Base-by-base conservation (phyloP, 768 basidiomycete species). In the Kwoniella europaea region DNA sequence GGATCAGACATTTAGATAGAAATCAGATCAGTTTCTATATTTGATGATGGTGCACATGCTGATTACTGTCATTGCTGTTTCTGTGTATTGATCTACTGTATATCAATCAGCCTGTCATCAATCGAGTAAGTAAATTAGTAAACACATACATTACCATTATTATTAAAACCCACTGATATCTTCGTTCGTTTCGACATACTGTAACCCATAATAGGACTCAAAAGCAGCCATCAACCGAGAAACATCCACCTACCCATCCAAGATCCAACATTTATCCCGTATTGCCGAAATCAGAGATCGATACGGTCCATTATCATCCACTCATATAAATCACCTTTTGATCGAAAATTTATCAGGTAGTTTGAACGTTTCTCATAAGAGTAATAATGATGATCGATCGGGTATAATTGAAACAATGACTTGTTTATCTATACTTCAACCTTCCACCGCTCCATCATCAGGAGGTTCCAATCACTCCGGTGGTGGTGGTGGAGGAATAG, bases 71-170 rank as follows among this genome's bases (percentile, higher is more conserved):
- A 20, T 5, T 20, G 58, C 10, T 24, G 46, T 46, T 41, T 15
- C 64, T n/a, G 54, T 22, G 1, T 58, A 50, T 22, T 54, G 1
- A 58, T 44, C 24, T 42, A 6, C 9, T 27, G n/a, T n/a, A n/a
- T n/a, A n/a, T n/a, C n/a, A n/a, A n/a, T 10, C 58, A 79, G 78
- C 79, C 79, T 22, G 76, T 76, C 16, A 78, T 80, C 70, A 80
- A 69, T 44, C 70, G 79, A 72, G 78, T 77, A 53, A 77, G 76
- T 72, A 5, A 44, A 41, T 20, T 62, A 10, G 4, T n/a, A 60
- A 29, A 44, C 35, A 27, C 27, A 27, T 27, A 27, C 27, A 27
- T 27, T 27, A 27, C 27, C 27, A 27, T 27, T 27, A 27, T 27
- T 4, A 27, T 27, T 3, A 3, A 27, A 27, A 27, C 27, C 4